Conservation (phyloP, 2,329 filamentous ascomycete species). For the Phyllosticta capitalensis region DNA sequence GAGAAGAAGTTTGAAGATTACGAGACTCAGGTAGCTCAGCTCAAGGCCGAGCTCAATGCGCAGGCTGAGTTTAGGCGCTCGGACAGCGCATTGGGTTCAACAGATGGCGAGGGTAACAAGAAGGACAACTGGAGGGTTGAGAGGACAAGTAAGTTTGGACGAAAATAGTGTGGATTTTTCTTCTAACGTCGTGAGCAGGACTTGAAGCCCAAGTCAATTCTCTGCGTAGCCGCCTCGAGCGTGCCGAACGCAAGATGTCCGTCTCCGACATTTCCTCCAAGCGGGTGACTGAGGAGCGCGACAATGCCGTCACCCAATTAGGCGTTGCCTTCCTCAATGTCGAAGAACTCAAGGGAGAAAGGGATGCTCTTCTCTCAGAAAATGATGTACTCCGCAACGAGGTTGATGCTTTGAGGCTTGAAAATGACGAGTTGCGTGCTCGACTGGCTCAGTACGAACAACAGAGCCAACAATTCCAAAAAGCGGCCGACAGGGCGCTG, state of each 20-base stretch:
- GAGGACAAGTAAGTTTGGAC: constrained; percentile 46
- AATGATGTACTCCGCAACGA: constrained; percentile 29
- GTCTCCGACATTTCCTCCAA: constrained; percentile 56
- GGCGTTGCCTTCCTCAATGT: constrained; percentile 52
- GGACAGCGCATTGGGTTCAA: constrained; percentile 38
- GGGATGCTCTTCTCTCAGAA: constrained; percentile 27
- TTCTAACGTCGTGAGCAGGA: constrained; percentile 27
- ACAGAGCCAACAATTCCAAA: constrained; percentile 26
- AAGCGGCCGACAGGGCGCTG: constrained; percentile 23
- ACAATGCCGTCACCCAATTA: constrained; percentile 54
- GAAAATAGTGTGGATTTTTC: not conserved
- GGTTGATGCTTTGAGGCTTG: constrained; percentile 14
- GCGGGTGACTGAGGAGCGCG: constrained; percentile 53
- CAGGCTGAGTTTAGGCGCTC: constrained; percentile 31
- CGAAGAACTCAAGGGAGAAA: constrained; percentile 40
- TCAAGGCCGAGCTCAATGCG: constrained; percentile 39
- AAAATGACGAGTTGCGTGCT: constrained; percentile 22
- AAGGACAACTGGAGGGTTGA: constrained; percentile 37
- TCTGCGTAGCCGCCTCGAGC: constrained; percentile 52
- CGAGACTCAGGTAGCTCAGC: constrained; percentile 42
- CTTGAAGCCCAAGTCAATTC: constrained; percentile 52
- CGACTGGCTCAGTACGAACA: constrained; percentile 25
- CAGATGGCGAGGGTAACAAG: constrained; percentile 38
- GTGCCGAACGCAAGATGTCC: constrained; percentile 52
- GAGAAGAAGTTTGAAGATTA: constrained; percentile 42